Evolutionary conservation across 305 asterid genomes (phyloP).

Genomic region (Solanum hybrid): DNA sequence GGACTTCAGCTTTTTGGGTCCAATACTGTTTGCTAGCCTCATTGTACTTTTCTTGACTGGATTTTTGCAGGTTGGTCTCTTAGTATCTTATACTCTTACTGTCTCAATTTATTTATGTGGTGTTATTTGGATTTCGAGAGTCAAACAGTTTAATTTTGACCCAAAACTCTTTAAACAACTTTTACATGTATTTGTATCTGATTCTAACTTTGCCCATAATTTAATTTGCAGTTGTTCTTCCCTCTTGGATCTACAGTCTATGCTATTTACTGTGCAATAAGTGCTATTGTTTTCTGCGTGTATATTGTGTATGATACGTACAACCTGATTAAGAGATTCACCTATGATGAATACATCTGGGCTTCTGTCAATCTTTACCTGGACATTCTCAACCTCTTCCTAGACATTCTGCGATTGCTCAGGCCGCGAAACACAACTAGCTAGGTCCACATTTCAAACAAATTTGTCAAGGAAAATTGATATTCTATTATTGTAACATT

Average conservation of each 20-base stretch:
- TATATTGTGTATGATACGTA: slow-evolving; percentile 21
- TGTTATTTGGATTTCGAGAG: not conserved
- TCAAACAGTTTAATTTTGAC: too few relatives aligned
- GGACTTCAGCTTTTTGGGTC: slow-evolving; percentile 8
- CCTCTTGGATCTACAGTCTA: slow-evolving; percentile 16
- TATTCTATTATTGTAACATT: not conserved
- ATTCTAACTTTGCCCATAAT: not conserved
- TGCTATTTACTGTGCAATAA: slow-evolving; percentile 9
- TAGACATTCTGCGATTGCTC: not conserved
- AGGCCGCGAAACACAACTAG: not conserved
- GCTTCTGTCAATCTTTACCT: slow-evolving; percentile 27
- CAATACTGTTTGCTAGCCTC: slow-evolving; percentile 2
- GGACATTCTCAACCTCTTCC: slow-evolving; percentile 23
- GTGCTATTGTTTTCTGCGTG: slow-evolving; percentile 7
- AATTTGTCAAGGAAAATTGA: too few relatives aligned
- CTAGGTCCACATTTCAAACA: not conserved
- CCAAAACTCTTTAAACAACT: accelerated
- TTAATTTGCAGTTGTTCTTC: slow-evolving; percentile 20
- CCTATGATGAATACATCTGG: slow-evolving; percentile 29
- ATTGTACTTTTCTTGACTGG: not conserved
- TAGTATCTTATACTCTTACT: accelerated
- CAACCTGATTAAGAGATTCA: slow-evolving; percentile 12
- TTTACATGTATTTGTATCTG: not conserved
- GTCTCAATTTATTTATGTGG: too few relatives aligned
- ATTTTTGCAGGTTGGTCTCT: not conserved